Evolutionary conservation across 169 alveolate genomes (phyloP), one percentile per base, ranked within the genome.

Genomic region (Babesia caballi): DNA sequence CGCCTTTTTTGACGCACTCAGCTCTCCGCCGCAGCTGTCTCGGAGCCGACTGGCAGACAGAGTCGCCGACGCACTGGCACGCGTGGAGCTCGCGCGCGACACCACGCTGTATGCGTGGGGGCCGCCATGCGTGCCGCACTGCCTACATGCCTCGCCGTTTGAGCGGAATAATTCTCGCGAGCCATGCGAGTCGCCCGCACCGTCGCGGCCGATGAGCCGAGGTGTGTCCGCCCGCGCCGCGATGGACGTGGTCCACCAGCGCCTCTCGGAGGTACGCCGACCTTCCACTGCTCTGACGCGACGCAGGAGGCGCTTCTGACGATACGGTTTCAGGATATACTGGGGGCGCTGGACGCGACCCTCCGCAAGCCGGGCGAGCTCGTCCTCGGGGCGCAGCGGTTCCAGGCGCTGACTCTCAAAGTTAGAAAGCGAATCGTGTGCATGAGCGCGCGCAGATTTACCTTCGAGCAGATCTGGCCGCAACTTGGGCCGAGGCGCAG

Each of bases 371-470:
- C 85, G 30, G 54, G 54, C 19, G 19, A 66, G 15, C 80, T 73
- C 1, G 32, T 70, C 12, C 38, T 23, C 15, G 50, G 49, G 2
- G 77, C 53, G 28, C 51, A 61, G 28, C 57, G 56, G 23, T 75
- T 75, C 30, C 77, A 75, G 63, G 59, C 58, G 47, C 70, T 61
- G 28, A 67, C 85, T 17, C 65, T 40, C 21, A 61, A 59, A 59
- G 85, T 75, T 12, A 38, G 44, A 38, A 58, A 14, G 32, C 32
- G 21, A n/a, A 3, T 14, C 28, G 19, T 57, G 19, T 4, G 15
- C 12, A 33, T 14, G 41, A 19, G 14, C 0, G 11, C 25, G 17
- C 19, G n/a, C 41, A 75, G 85, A 36, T 75, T 3, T 75, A 75
- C 72, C 77, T 75, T 8, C 53, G 58, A 40, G 54, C 77, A 9